Base-by-base conservation (phyloP, 345 rosid species). In the Sisymbrium irio region DNA sequence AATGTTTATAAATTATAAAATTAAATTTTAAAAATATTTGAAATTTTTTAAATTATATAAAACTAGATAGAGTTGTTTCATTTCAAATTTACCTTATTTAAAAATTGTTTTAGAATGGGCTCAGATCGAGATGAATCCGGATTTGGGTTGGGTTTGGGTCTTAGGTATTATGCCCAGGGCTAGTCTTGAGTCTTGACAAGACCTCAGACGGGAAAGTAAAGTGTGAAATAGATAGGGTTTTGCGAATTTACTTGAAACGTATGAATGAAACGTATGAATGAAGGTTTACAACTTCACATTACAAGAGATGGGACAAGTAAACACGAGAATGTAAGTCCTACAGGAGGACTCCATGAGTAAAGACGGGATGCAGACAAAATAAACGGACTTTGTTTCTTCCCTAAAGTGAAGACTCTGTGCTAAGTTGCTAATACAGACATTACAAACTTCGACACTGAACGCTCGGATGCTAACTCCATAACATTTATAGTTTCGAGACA, bases 391-490 rank as follows among this genome's bases (percentile, higher is more conserved):
- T 32, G 50, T 15, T 36, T 36, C 14, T 56, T 73, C 41, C 9
- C 39, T 19, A 13, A 22, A 33, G 63, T 19, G 18, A 22, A 33
- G 63, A 54, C 49, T 44, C 13, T 63, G 13, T 51, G 62, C 55
- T 64, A 64, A n/a, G 57, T 42, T 32, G 33, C 72, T 66, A 74
- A 57, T 65, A 74, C 66, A 65, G 19, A 66, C 49, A 67, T 66
- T 74, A 74, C 78, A 74, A 57, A 47, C 53, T 30, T 46, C 36
- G 72, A 74, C 14, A 67, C 67, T 66, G 11, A 58, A 10, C 35
- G 12, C 57, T n/a, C 37, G 49, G 45, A 57, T 18, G 57, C 62
- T 58, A 67, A 40, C 44, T 58, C 68, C 62, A 41, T 39, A 58
- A 46, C 36, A 47, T 50, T 30, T 50, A n/a, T 25, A 18, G 37